Percentiles rank a stretch among this genome's conserved stretches.
phyloP scores from a whole-genome alignment of 1,139 yeast genomes.

The Saccharomycopsis crataegensis region DNA sequence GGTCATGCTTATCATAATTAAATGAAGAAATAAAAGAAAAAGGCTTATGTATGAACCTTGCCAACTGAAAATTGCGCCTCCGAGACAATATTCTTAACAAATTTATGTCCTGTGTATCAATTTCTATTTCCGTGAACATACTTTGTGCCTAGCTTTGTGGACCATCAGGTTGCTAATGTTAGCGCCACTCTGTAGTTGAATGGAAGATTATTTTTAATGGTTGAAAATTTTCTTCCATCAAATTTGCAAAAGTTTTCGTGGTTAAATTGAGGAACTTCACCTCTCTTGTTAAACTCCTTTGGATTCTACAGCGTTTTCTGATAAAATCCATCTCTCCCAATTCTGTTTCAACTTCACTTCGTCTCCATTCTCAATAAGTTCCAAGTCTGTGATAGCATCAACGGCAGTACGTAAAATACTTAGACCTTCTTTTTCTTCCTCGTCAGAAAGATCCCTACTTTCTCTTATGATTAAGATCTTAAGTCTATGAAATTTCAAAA shows the following conservation, averaged over 20 bases:
- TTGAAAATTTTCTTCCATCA: background rate
- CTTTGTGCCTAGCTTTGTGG: no score
- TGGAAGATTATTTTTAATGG: background rate
- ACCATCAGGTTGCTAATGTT: no score
- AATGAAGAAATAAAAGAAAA: no score
- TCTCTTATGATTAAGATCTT: constrained; percentile 32
- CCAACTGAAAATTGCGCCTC: no score
- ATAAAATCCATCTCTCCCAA: constrained; percentile 41
- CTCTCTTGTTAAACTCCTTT: background rate
- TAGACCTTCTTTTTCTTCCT: constrained; percentile 33
- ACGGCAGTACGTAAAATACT: constrained; percentile 31
- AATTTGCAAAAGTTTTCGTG: background rate
- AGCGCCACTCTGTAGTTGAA: background rate
- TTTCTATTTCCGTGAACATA: no score
- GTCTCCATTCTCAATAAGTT: constrained; percentile 32
- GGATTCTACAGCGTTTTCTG: background rate
- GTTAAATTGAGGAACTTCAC: no score
- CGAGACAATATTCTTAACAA: no score
- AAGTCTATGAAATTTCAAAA: constrained; percentile 65
- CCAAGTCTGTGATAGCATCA: constrained; percentile 34
- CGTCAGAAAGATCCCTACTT: constrained; percentile 24
- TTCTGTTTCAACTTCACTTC: constrained; percentile 38
- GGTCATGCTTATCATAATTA: no score
- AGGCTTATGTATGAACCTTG: no score
- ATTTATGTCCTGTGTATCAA: no score